Conservation (phyloP, 2,329 filamentous ascomycete genomes). For the Coccinonectria pachysandricola region DNA sequence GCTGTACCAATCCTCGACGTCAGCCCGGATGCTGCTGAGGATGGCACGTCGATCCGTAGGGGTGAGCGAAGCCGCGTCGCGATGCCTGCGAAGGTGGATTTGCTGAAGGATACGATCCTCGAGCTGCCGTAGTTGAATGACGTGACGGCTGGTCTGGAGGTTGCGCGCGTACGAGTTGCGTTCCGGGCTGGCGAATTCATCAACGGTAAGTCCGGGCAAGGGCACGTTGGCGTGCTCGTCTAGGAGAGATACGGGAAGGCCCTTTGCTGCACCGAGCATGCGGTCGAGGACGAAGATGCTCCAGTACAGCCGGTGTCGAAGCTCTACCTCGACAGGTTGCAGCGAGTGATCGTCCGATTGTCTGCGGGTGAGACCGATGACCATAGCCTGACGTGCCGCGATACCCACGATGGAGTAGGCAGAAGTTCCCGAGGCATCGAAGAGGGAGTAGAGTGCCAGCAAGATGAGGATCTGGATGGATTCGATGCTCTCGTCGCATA, state of each 20-base stretch:
- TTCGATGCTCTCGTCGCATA: slow-evolving; percentile 24
- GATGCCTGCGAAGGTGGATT: slow-evolving; percentile 23
- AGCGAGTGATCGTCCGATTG: slow-evolving; percentile 17
- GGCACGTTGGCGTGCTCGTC: slow-evolving; percentile 31
- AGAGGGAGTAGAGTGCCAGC: slow-evolving; percentile 32
- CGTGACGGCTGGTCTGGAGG: slow-evolving; percentile 33
- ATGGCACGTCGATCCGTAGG: slow-evolving; percentile 23
- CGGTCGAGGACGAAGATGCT: slow-evolving; percentile 35
- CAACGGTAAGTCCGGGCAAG: slow-evolving; percentile 32
- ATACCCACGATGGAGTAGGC: slow-evolving; percentile 31
- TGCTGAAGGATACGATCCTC: slow-evolving; percentile 30
- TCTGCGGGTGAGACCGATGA: slow-evolving; percentile 26
- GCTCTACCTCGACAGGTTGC: slow-evolving; percentile 19
- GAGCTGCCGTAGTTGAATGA: slow-evolving; percentile 33
- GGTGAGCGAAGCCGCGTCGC: slow-evolving; percentile 20
- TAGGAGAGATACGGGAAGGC: slow-evolving; percentile 28
- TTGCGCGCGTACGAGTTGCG: slow-evolving; percentile 28
- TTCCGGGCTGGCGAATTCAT: slow-evolving; percentile 32
- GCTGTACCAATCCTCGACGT: slow-evolving; percentile 38
- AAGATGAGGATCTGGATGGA: slow-evolving; percentile 32
- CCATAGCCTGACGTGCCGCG: slow-evolving; percentile 28
- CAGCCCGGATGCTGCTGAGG: slow-evolving; percentile 25
- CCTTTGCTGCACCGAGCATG: slow-evolving; percentile 33
- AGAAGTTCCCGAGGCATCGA: slow-evolving; percentile 30
- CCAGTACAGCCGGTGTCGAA: slow-evolving; percentile 33